A percentile compares a stretch with the other conserved stretches of the same genome.
phyloP scores from a whole-genome alignment of 306 rosid species.

The Chamaecrista fasciculata region DNA sequence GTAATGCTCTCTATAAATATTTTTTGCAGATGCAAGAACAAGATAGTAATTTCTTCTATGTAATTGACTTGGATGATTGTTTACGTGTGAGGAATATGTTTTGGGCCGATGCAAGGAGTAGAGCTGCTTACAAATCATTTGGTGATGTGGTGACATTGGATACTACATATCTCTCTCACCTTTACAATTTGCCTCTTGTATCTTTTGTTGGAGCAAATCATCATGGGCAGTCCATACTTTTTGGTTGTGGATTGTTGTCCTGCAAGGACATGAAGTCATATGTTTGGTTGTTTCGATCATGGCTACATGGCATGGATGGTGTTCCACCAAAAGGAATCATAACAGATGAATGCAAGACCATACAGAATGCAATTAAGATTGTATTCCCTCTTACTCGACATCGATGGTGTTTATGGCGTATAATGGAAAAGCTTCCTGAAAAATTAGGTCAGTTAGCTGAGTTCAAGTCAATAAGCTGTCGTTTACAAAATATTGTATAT shows the following conservation, averaged over 20 bases:
- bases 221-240: conserved; percentile 34
- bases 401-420: conserved; percentile 31
- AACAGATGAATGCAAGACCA: conserved; percentile 34
- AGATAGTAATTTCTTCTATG: conserved; percentile 33
- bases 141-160: conserved; percentile 35
- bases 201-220: conserved; percentile 36
- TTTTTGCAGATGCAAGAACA: conserved; percentile 35
- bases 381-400: conserved; percentile 27
- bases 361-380: conserved; percentile 26
- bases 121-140: conserved; percentile 34
- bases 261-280: conserved; percentile 25
- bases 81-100: conserved; percentile 25
- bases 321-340: conserved; percentile 31
- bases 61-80: conserved; percentile 28
- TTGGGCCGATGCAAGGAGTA: conserved; percentile 37
- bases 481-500: conserved; percentile 23
- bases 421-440: conserved; percentile 34
- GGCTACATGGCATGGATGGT: conserved; percentile 28
- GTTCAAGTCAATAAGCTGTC: conserved; percentile 12
- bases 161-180: conserved; percentile 24
- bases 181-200: conserved; percentile 28
- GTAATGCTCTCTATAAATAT: conserved; percentile 28
- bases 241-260: conserved; percentile 35
- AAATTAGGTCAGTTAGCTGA: background rate
- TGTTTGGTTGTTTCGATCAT: conserved; percentile 32